Evolutionary conservation across 257 asterid genomes (phyloP).

Genomic region (Prunella vulgaris): DNA sequence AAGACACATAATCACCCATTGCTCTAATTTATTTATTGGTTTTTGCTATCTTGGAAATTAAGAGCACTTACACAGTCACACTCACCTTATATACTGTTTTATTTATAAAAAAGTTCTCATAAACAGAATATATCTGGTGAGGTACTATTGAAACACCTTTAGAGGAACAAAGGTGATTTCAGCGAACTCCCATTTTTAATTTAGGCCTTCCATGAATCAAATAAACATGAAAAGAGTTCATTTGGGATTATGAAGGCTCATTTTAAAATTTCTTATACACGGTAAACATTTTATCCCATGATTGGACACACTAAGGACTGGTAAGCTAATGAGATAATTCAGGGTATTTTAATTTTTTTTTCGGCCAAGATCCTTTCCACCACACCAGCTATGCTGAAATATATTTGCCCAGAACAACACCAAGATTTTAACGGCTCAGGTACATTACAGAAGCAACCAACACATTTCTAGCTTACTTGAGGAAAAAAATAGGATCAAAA

Average conservation of each 20-base stretch:
- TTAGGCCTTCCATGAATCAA: slow-evolving; percentile 57
- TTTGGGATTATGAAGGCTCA: slow-evolving; percentile 35
- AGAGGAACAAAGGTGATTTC: slow-evolving; percentile 31
- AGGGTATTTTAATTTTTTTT: neutral
- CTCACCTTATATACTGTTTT: neutral
- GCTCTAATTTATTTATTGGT: neutral
- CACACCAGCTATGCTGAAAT: neutral
- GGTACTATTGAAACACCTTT: slow-evolving; percentile 40
- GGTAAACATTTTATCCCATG: neutral
- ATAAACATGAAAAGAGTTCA: slow-evolving; percentile 27
- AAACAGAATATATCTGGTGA: slow-evolving; percentile 24
- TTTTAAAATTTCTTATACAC: neutral
- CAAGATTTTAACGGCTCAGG: neutral
- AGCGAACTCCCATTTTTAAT: slow-evolving; percentile 37
- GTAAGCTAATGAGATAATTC: neutral
- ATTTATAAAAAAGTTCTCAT: neutral
- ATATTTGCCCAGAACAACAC: neutral
- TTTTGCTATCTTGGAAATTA: neutral
- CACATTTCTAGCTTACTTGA: slow-evolving; percentile 2
- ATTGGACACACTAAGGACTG: neutral
- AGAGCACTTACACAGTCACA: neutral
- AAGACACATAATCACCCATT: neutral
- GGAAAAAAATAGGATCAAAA: neutral
- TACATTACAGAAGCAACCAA: neutral
- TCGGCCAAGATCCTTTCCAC: neutral